A percentile compares a stretch with the other conserved stretches of the same genome.
These are phyloP conservation scores for Verticillium nubilum DNA, from an alignment of 2,329 filamentous ascomycete species.

Conservation along the genomic window DNA sequence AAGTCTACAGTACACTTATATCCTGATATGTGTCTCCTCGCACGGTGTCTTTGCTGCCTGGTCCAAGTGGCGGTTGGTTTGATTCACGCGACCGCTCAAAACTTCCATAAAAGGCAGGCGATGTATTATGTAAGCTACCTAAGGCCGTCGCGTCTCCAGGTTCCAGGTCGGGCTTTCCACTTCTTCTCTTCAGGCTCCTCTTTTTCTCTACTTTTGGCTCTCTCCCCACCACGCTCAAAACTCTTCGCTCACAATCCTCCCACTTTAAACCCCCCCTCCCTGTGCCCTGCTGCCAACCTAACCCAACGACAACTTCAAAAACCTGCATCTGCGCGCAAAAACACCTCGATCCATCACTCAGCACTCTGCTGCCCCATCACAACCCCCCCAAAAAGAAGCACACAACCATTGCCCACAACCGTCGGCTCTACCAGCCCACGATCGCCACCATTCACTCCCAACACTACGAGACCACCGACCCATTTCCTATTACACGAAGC, in stretches of 20 bases:
- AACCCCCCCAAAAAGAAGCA: not conserved
- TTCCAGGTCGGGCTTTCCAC: not conserved
- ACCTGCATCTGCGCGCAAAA: not conserved
- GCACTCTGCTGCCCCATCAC: not conserved
- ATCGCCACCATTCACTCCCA: not conserved
- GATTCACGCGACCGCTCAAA: not conserved
- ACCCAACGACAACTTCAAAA: not conserved
- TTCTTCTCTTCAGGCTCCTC: not conserved
- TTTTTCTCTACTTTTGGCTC: slow-evolving; percentile 1
- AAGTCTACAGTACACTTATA: not conserved
- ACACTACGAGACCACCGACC: slow-evolving; percentile 4
- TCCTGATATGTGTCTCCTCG: not conserved
- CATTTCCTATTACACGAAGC: slow-evolving; percentile 7
- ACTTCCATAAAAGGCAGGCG: not conserved
- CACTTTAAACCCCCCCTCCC: not conserved
- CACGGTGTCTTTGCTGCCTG: not conserved
- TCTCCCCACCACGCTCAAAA: slow-evolving; percentile 3
- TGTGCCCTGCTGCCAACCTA: not conserved
- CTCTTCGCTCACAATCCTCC: slow-evolving; percentile 1
- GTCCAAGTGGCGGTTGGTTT: not conserved
- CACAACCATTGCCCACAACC: slow-evolving; percentile 1
- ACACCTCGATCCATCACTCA: not conserved
- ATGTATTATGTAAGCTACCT: not conserved
- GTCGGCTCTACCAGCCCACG: slow-evolving; percentile 2
- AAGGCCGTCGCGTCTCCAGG: not conserved